A percentile compares a stretch with the other conserved stretches of the same genome.
phyloP scores from a whole-genome alignment of 2,329 filamentous ascomycete species.

The Thyridium curvatum region DNA sequence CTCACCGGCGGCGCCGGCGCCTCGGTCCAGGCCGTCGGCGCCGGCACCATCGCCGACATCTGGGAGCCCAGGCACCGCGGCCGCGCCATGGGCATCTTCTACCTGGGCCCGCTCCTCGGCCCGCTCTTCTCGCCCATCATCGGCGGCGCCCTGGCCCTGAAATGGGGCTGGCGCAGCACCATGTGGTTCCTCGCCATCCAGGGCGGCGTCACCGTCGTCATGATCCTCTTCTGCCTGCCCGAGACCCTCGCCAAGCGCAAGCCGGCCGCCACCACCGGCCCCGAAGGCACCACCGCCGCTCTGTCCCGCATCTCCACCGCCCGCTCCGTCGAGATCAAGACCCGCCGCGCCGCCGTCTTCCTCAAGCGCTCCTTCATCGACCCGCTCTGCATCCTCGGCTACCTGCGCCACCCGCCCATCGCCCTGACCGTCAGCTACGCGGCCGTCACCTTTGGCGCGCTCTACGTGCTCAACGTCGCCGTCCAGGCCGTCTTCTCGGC shows the following conservation, averaged over 20 bases:
- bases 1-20: slow-evolving; percentile 71
- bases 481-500: slow-evolving; percentile 63
- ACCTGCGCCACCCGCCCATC: slow-evolving; percentile 70
- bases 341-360: slow-evolving; percentile 44
- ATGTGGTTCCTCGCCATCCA: slow-evolving; percentile 74
- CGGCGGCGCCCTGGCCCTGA: slow-evolving; percentile 64
- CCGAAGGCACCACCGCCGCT: slow-evolving; percentile 2
- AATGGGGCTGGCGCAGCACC: slow-evolving; percentile 67
- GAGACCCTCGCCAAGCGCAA: slow-evolving; percentile 50
- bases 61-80: slow-evolving; percentile 71
- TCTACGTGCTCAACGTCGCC: slow-evolving; percentile 75
- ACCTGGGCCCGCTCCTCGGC: slow-evolving; percentile 69
- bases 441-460: slow-evolving; percentile 65
- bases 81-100: slow-evolving; percentile 76
- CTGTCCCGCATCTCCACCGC: slow-evolving; percentile 51
- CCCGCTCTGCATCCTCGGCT: slow-evolving; percentile 63
- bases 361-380: slow-evolving; percentile 62
- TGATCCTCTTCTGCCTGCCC: slow-evolving; percentile 56
- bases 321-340: slow-evolving; percentile 48
- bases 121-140: slow-evolving; percentile 72
- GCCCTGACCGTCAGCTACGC: slow-evolving; percentile 68
- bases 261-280: slow-evolving; percentile 2
- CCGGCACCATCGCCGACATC: slow-evolving; percentile 75
- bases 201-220: slow-evolving; percentile 49
- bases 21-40: slow-evolving; percentile 76